Percentiles rank a stretch among this genome's conserved stretches.
Conservation (phyloP, 1,284 basidiomycete species). For the Sporisorium sorghi region DNA sequence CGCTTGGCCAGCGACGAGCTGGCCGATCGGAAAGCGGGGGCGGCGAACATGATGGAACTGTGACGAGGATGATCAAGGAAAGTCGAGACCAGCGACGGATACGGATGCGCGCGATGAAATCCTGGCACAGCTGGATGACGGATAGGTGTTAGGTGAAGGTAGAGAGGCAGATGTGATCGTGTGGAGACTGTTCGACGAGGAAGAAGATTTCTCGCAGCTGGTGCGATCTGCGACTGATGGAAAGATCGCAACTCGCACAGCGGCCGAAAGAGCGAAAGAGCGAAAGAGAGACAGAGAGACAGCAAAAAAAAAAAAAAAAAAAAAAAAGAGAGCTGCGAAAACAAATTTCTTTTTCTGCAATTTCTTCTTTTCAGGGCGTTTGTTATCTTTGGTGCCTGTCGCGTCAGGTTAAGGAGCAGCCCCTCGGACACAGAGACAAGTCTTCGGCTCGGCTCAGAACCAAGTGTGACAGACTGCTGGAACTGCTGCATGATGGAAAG, state of each 20-base stretch:
- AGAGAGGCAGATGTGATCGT: slow-evolving; percentile 11
- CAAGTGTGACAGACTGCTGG: too few relatives aligned
- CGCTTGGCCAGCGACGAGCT: slow-evolving; percentile 55
- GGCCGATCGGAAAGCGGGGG: slow-evolving; percentile 47
- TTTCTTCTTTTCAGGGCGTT: too few relatives aligned
- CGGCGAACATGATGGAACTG: slow-evolving; percentile 51
- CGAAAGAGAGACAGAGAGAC: too few relatives aligned
- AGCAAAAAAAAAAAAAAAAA: not conserved
- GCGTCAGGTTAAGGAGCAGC: not conserved
- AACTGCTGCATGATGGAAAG: too few relatives aligned
- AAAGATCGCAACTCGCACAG: slow-evolving; percentile 6
- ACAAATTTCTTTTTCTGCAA: too few relatives aligned
- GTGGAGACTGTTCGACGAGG: slow-evolving; percentile 22
- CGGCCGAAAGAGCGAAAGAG: slow-evolving; percentile 10
- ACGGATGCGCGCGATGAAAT: not conserved
- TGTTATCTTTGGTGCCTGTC: not conserved
- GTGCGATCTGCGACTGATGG: not conserved
- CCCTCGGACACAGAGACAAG: too few relatives aligned
- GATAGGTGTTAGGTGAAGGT: slow-evolving; percentile 7
- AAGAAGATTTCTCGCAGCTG: slow-evolving; percentile 41
- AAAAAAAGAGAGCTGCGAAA: too few relatives aligned
- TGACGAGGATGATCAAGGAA: too few relatives aligned
- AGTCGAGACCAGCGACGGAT: slow-evolving; percentile 5
- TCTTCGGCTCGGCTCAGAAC: too few relatives aligned
- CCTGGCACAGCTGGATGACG: not conserved